Evolutionary conservation across 345 rosid species (phyloP), one percentile per base, ranked within the genome.

Genomic region (Bruguiera sexangula): DNA sequence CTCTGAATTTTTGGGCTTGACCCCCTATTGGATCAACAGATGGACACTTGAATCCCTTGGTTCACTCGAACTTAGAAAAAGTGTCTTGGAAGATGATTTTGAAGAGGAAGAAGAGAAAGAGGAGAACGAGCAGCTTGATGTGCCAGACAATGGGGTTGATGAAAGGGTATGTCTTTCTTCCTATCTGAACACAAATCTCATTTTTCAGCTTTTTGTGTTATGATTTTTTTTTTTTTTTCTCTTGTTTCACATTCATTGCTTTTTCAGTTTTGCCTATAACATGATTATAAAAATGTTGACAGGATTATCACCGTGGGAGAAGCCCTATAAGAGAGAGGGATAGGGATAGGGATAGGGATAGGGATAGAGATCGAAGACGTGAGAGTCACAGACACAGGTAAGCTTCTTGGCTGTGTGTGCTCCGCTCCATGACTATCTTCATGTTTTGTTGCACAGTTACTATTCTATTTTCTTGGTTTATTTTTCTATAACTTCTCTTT

Each of bases 41-140:
- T 88, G 86, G 95, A 96, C 82, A 74, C 91, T 92, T 21, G 97
- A 96, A 74, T 84, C 92, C 46, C 73, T 79, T 75, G 86, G 87
- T 75, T 37, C 74, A 10, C 80, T 96, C 66, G 99, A 96, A 64
- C 91, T 85, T 6, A 83, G 97, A 73, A 92, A 86, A 75, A 92
- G 98, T 73, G 97, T 93, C 60, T 69, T 95, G 79, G 99, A 92
- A 80, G 99, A 92, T 66, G 98, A 95, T 75, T 95, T 95, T 75
- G 96, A 90, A 78, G 98, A 95, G 80, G 97, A 92, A 68, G 99
- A 96, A 80, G 94, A 96, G 69, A 89, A 87, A 63, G 99, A 95
- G 74, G 97, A 90, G 75, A 89, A 83, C 21, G 98, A 85, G 54
- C 86, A 76, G 71, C 75, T 81, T 19, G 85, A 89, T 74, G 90